Percentiles rank a stretch among this genome's conserved stretches.
phyloP scores from a whole-genome alignment of 768 basidiomycete genomes.

The Boletus vermiculosoides region DNA sequence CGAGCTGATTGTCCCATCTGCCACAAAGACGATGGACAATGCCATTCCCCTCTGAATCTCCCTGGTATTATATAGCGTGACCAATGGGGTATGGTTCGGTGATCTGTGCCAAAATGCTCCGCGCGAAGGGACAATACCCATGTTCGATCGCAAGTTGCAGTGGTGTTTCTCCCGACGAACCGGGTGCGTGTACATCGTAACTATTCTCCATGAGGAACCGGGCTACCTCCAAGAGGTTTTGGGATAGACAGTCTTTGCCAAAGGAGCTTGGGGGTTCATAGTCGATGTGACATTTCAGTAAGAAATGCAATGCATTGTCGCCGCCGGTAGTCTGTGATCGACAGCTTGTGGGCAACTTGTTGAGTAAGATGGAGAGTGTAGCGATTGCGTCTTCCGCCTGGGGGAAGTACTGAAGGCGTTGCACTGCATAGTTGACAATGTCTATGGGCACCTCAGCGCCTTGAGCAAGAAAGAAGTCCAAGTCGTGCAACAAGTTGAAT shows the following conservation, averaged over 20 bases:
- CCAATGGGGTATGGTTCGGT: not conserved
- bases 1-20: not conserved
- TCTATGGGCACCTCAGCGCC: not conserved
- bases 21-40: not conserved
- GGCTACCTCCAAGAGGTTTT: accelerated
- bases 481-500: not conserved
- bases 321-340: not conserved
- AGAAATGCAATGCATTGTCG: not conserved
- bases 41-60: not conserved
- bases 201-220: not conserved
- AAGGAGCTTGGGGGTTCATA: not conserved
- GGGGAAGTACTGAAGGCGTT: not conserved
- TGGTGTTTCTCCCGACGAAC: not conserved
- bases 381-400: too few species aligned
- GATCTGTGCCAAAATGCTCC: not conserved
- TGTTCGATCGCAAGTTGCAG: not conserved
- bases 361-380: not conserved
- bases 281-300: not conserved
- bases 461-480: not conserved
- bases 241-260: too few species aligned
- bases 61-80: not conserved
- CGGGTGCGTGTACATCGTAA: not conserved
- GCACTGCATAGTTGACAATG: not conserved
- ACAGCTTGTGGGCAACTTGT: not conserved
- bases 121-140: not conserved